Conservation (phyloP, 2,329 filamentous ascomycete species). For the Xylaria digitata region DNA sequence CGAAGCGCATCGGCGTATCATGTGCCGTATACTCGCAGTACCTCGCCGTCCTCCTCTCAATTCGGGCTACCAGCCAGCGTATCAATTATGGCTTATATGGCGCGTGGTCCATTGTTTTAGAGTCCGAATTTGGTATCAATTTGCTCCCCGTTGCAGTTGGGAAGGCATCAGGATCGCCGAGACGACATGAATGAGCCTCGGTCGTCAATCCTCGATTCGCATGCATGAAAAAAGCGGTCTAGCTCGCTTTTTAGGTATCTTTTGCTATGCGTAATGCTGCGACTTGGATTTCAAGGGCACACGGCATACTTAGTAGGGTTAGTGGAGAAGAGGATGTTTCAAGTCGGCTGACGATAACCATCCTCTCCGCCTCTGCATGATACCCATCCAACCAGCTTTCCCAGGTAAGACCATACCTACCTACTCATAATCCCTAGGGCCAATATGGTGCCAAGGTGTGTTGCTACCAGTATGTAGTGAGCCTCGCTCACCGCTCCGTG, state of each 20-base stretch:
- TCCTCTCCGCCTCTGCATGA: slow-evolving; percentile 28
- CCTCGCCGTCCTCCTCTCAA: slow-evolving; percentile 1
- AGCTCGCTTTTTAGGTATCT: neutral
- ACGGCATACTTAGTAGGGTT: neutral
- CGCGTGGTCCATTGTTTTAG: slow-evolving; percentile 1
- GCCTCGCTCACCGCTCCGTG: slow-evolving; percentile 17
- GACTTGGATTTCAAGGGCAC: slow-evolving; percentile 20
- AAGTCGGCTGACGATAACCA: slow-evolving; percentile 35
- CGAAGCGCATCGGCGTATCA: slow-evolving; percentile 27
- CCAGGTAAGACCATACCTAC: slow-evolving; percentile 15
- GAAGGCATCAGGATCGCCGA: slow-evolving; percentile 3
- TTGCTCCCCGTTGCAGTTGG: neutral
- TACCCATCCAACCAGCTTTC: slow-evolving; percentile 2
- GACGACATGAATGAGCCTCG: slow-evolving; percentile 5
- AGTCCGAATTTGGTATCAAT: neutral
- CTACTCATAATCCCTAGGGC: neutral
- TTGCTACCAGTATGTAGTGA: neutral
- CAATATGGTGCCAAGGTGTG: neutral
- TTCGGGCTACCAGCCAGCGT: neutral
- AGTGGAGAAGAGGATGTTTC: slow-evolving; percentile 35
- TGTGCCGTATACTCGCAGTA: slow-evolving; percentile 12
- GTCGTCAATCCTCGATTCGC: slow-evolving; percentile 8
- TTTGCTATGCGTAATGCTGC: slow-evolving; percentile 1
- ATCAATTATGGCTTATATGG: neutral
- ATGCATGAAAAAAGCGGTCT: slow-evolving; percentile 30